Conservation (phyloP, 2,329 filamentous ascomycete species). For the Rosellinia necatrix region DNA sequence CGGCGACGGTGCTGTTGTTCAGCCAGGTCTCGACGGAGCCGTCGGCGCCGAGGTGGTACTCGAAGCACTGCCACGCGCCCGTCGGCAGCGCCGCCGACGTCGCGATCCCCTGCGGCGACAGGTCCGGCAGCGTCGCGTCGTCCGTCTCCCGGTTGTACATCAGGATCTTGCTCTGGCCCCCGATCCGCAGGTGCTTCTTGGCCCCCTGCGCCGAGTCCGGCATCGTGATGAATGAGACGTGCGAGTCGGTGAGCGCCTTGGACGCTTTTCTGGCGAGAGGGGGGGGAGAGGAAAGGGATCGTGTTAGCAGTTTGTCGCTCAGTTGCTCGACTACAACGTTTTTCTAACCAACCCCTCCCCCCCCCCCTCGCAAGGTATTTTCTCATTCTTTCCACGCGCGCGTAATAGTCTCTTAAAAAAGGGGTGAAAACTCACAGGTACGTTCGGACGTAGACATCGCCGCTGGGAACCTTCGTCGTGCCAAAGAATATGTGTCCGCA, state of each 20-base stretch:
- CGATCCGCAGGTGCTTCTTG: constrained; percentile 65
- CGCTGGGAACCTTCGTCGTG: constrained; percentile 58
- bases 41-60: constrained; percentile 63
- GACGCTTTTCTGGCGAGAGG: constrained; percentile 53
- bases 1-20: constrained; percentile 55
- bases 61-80: constrained; percentile 61
- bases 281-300: too few species aligned
- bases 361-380: too few species aligned
- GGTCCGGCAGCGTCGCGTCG: constrained; percentile 65
- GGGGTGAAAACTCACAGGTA: constrained; percentile 61
- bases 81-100: constrained; percentile 56
- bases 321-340: too few species aligned
- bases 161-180: constrained; percentile 63
- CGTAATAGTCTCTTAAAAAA: too few species aligned
- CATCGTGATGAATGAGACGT: constrained; percentile 69
- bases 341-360: too few species aligned
- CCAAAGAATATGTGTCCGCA: constrained; percentile 66
- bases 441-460: constrained; percentile 61
- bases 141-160: constrained; percentile 69
- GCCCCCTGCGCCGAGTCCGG: constrained; percentile 59
- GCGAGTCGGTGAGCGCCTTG: constrained; percentile 61
- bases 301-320: constrained; percentile 1
- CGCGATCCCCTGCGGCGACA: constrained; percentile 63
- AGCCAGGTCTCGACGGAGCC: constrained; percentile 66
- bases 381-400: too few species aligned